Percentiles rank a stretch among this genome's conserved stretches.
phyloP scores from a whole-genome alignment of 208 protist species.

The Porcisia hertigi region DNA sequence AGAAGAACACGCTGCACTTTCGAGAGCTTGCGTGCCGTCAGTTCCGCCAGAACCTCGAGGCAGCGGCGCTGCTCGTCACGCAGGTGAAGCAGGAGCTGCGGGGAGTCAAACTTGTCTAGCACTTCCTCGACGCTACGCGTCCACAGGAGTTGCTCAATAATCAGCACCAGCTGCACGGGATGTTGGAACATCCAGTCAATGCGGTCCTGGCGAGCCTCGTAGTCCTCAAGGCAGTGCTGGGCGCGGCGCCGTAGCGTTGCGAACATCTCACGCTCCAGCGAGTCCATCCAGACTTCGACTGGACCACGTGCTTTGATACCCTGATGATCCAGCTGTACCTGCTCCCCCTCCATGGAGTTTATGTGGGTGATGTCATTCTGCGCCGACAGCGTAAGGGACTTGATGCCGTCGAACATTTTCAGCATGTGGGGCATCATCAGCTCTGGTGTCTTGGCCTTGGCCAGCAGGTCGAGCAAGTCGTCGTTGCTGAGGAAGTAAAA shows the following conservation, averaged over 20 bases:
- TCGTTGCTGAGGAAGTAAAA: constrained; percentile 98
- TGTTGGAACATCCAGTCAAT: constrained; percentile 93
- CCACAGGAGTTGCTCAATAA: constrained; percentile 95
- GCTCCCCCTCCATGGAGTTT: constrained; percentile 91
- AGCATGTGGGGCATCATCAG: constrained; percentile 97
- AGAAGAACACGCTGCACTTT: constrained; percentile 93
- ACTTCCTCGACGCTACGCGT: constrained; percentile 92
- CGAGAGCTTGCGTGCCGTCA: constrained; percentile 90
- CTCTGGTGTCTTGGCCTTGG: constrained; percentile 97
- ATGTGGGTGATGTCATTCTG: constrained; percentile 92
- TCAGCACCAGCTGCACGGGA: constrained; percentile 94
- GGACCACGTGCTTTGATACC: constrained; percentile 94
- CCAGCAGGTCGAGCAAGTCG: constrained; percentile 98
- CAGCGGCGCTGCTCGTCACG: constrained; percentile 75
- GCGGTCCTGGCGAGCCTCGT: constrained; percentile 74
- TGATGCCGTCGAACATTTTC: constrained; percentile 98
- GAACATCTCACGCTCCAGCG: constrained; percentile 95
- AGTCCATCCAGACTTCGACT: constrained; percentile 96
- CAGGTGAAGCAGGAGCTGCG: constrained; percentile 75
- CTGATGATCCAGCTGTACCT: constrained; percentile 91
- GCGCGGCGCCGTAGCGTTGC: constrained; percentile 85
- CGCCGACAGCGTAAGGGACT: constrained; percentile 76
- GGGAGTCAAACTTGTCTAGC: constrained; percentile 72
- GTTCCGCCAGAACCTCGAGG: constrained; percentile 89
- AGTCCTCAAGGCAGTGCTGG: constrained; percentile 89